These are phyloP conservation scores for Talaromyces sp. DNA, from an alignment of 2,329 filamentous ascomycete genomes.

Conservation along the genomic window DNA sequence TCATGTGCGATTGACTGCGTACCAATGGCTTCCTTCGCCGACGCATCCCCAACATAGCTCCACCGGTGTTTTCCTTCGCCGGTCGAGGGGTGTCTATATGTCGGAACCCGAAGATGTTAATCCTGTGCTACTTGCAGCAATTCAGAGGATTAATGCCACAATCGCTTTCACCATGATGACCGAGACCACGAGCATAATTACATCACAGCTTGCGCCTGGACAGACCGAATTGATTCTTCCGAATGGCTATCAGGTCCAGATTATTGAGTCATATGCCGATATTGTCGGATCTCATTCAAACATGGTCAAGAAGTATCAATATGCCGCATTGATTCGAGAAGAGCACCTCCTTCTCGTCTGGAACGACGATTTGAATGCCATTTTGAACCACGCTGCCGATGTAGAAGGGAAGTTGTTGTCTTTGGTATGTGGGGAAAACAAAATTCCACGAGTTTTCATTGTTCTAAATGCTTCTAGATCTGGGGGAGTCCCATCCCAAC, in stretches of 20 bases:
- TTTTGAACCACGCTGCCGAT: slow-evolving; percentile 39
- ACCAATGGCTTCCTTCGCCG: slow-evolving; percentile 27
- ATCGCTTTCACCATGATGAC: slow-evolving; percentile 53
- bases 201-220: slow-evolving; percentile 41
- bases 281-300: slow-evolving; percentile 41
- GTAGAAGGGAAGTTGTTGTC: slow-evolving; percentile 25
- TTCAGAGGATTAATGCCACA: slow-evolving; percentile 47
- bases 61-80: slow-evolving; percentile 41
- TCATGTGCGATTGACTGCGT: slow-evolving; percentile 29
- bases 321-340: slow-evolving; percentile 45
- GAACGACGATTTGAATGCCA: slow-evolving; percentile 44
- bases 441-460: background rate
- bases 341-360: slow-evolving; percentile 47
- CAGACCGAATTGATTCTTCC: slow-evolving; percentile 46
- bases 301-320: slow-evolving; percentile 45
- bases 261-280: slow-evolving; percentile 46
- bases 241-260: slow-evolving; percentile 47
- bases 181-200: slow-evolving; percentile 48
- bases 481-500: slow-evolving; percentile 23
- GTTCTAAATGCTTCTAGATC: slow-evolving; percentile 20
- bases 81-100: slow-evolving; percentile 44
- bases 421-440: slow-evolving; percentile 20
- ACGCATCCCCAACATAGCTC: slow-evolving; percentile 19
- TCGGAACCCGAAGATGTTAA: slow-evolving; percentile 43
- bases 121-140: slow-evolving; percentile 42